These are phyloP conservation scores for Alectoria sarmentosa DNA, from an alignment of 495 filamentous ascomycete species.

Conservation along the genomic window DNA sequence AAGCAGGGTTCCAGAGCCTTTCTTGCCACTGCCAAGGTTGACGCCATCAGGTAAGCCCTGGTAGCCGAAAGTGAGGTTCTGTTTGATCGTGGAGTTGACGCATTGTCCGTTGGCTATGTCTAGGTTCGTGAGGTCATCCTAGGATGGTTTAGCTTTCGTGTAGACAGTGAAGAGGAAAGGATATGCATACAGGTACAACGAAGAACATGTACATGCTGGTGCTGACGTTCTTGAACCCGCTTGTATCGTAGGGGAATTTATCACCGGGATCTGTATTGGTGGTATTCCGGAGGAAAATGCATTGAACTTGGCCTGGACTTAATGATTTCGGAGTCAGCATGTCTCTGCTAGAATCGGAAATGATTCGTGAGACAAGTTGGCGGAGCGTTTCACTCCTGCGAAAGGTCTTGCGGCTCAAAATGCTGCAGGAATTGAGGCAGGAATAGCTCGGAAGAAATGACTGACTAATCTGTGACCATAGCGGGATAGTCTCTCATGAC, in stretches of 20 bases:
- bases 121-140: conserved; percentile 58
- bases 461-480: conserved; percentile 54
- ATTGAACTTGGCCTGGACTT: conserved; percentile 66
- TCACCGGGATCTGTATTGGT: conserved; percentile 53
- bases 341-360: too few species aligned
- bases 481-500: conserved; percentile 66
- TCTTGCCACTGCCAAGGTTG: conserved; percentile 16
- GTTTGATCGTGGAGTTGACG: conserved; percentile 51
- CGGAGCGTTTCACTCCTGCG: too few species aligned
- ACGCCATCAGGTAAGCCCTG: conserved; percentile 51
- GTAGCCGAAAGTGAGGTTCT: conserved; percentile 62
- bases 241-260: conserved; percentile 68
- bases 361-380: too few species aligned
- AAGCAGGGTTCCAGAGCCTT: conserved; percentile 11
- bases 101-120: conserved; percentile 67
- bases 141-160: not conserved
- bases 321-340: too few species aligned
- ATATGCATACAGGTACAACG: conserved; percentile 38
- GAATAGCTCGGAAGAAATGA: too few species aligned
- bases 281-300: conserved; percentile 73
- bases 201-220: conserved; percentile 74
- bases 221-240: conserved; percentile 56
- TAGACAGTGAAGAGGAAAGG: not conserved
- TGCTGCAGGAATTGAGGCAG: too few species aligned
- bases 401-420: too few species aligned